phyloP scores from a whole-genome alignment of 257 asterid genomes.

The Nicotiana attenuata region DNA sequence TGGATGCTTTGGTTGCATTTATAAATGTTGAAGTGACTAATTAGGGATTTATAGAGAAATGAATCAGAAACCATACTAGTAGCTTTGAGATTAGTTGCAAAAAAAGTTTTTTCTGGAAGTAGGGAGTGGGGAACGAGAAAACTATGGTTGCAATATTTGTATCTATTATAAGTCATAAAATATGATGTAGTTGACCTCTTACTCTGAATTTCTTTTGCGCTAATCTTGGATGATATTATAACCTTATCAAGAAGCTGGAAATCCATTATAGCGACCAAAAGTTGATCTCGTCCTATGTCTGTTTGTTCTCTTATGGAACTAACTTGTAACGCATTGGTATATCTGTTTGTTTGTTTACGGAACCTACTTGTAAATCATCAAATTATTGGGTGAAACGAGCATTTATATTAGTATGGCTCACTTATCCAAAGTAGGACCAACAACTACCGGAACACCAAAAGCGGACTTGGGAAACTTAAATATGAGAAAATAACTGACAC shows the following conservation, averaged over 20 bases:
- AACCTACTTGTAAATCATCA: neutral
- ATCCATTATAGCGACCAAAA: neutral
- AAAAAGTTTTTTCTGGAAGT: neutral
- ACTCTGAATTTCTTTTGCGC: neutral
- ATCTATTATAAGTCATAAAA: neutral
- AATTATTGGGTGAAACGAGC: neutral
- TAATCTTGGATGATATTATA: neutral
- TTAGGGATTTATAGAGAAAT: neutral
- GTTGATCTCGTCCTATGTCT: neutral
- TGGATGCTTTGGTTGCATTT: neutral
- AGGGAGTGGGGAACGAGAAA: neutral
- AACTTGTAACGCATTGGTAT: neutral
- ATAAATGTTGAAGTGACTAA: neutral
- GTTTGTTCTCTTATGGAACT: neutral
- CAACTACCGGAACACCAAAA: neutral
- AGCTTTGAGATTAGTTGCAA: neutral
- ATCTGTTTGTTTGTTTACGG: neutral
- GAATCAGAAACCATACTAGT: neutral
- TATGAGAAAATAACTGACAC: neutral
- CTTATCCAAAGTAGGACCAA: neutral
- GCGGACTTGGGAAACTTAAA: neutral
- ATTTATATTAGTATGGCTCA: neutral
- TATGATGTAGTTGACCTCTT: neutral
- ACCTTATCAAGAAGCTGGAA: neutral
- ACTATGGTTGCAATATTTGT: neutral